Evolutionary conservation across 441 rosid genomes (phyloP), one percentile per base, ranked within the genome.

Genomic region (Kokia cookei): DNA sequence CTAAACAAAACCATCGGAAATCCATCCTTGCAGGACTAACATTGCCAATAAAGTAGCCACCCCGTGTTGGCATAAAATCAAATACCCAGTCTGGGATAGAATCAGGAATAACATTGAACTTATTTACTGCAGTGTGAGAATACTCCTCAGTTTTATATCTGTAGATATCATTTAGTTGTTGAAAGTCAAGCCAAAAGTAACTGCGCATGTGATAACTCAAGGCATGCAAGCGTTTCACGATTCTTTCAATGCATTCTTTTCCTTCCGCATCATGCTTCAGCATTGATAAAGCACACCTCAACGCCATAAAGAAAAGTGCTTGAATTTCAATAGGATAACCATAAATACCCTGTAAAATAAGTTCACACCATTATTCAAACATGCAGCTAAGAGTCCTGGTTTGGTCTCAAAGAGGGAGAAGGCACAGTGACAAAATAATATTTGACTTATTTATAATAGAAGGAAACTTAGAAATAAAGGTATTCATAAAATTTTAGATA

Each of bases 11-110:
- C 98, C 97, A 94, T 55, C 98, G 79, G 73, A 94, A 94, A 79
- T 92, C 98, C 98, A 94, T 92, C 81, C 83, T 92, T 3, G 97
- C 97, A 43, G 97, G 98, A 81, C 98, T 93, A 35, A 94, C 93
- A 51, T 94, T 94, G 54, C 98, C 98, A 37, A 92, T 86, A 78
- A 94, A 94, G 88, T 94, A 94, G 59, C 98, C 98, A 54, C 98
- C 98, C 0, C 91, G 94, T 2, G 83, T 85, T 54, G 98, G 97
- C 97, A 94, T 91, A 80, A 94, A 94, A 29, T 94, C 98, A 69
- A 94, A 94, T 48, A 94, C 95, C 98, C 98, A 94, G 1, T 92
- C 88, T 1, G 98, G 97, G 78, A 94, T 93, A 2, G 98, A 94
- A 81, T 90, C 98, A 0, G 98, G 98, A 81, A 94, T 93, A 64